Percentiles rank a stretch among this genome's conserved stretches.
phyloP scores from a whole-genome alignment of 148 eudicot genomes.

The Diospyros lotus region DNA sequence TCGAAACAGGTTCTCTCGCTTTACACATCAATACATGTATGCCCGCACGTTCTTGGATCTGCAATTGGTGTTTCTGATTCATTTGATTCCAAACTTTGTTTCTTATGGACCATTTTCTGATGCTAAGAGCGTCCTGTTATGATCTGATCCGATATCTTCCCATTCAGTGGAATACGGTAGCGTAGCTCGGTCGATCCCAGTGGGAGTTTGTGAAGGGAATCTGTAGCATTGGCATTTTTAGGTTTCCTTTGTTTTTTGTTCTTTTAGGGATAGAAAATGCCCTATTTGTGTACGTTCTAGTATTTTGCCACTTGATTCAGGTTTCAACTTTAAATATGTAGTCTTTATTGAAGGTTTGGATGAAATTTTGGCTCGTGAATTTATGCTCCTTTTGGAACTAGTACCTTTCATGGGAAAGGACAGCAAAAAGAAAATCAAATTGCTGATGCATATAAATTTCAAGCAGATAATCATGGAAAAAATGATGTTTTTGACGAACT shows the following conservation, averaged over 20 bases:
- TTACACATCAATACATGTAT: conserved; percentile 1
- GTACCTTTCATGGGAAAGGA: no score
- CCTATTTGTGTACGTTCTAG: neutral
- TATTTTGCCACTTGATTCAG: neutral
- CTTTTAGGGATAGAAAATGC: neutral
- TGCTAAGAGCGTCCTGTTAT: neutral
- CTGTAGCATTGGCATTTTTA: neutral
- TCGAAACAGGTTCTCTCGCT: conserved; percentile 42
- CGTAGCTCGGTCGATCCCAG: neutral
- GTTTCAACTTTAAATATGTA: neutral
- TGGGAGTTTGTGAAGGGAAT: neutral
- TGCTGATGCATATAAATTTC: no score
- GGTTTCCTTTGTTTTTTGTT: neutral
- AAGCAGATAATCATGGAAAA: no score
- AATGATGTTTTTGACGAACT: no score
- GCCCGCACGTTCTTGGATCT: neutral
- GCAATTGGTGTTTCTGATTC: conserved; percentile 5
- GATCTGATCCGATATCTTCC: neutral
- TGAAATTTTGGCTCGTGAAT: no score
- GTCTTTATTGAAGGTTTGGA: neutral
- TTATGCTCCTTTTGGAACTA: no score
- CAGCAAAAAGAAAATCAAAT: no score
- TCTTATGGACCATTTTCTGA: neutral
- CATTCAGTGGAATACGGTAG: neutral
- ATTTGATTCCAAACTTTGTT: conserved; percentile 9